phyloP scores from a whole-genome alignment of 352 stramenopile species.

The Phytopythium oedochilum region DNA sequence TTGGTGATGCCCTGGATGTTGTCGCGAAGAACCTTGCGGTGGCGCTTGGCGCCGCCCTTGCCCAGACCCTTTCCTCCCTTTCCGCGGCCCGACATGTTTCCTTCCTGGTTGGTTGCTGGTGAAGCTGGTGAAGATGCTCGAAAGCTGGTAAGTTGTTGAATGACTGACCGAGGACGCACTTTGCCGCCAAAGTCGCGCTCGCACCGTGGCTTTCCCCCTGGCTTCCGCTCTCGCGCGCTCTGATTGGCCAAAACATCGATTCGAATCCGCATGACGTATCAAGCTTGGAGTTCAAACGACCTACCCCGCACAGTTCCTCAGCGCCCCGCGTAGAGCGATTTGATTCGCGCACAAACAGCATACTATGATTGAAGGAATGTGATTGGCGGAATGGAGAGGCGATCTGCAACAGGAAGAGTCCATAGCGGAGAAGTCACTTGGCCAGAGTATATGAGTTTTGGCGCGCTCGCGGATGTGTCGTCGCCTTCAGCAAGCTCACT shows the following conservation, averaged over 20 bases:
- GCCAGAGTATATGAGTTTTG: not conserved
- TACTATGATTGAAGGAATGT: not conserved
- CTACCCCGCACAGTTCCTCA: slow-evolving; percentile 7
- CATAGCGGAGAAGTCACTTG: not conserved
- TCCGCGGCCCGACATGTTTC: slow-evolving; percentile 81
- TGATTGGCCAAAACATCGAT: not conserved
- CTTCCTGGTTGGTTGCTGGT: slow-evolving; percentile 10
- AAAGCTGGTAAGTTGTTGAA: slow-evolving; percentile 58
- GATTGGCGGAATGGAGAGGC: slow-evolving; percentile 23
- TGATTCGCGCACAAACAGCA: slow-evolving; percentile 24
- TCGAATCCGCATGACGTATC: not conserved
- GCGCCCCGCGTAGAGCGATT: slow-evolving; percentile 8
- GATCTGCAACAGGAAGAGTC: not conserved
- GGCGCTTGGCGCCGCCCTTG: slow-evolving; percentile 82
- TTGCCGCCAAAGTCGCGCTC: slow-evolving; percentile 4
- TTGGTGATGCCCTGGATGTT: slow-evolving; percentile 93
- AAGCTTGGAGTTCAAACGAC: slow-evolving; percentile 3
- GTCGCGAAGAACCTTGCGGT: slow-evolving; percentile 87
- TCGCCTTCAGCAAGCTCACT: not conserved
- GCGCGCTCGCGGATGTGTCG: not conserved
- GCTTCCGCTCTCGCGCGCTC: not conserved
- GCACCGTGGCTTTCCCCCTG: slow-evolving; percentile 9
- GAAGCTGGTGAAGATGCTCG: slow-evolving; percentile 14
- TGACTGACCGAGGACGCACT: slow-evolving; percentile 17
- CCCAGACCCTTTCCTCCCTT: slow-evolving; percentile 82